Conservation (phyloP, 345 rosid genomes). For the Heritiera fomes region DNA sequence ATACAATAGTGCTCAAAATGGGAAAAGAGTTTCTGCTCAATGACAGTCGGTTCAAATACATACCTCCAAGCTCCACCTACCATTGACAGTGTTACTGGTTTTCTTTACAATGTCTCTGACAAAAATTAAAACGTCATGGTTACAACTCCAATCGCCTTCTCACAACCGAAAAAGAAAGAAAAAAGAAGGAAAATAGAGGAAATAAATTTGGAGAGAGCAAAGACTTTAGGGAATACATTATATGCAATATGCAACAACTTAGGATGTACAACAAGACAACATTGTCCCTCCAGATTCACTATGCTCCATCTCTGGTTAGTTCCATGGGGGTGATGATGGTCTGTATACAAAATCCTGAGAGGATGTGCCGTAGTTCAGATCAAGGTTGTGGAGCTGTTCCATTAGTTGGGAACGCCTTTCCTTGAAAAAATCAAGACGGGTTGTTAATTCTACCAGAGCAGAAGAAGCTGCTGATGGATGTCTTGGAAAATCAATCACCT, state of each 20-base stretch:
- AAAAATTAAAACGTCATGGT: slow-evolving; percentile 26
- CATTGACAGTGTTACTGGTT: slow-evolving; percentile 21
- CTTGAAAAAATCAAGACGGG: slow-evolving; percentile 98
- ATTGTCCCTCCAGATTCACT: slow-evolving; percentile 8
- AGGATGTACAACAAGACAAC: slow-evolving; percentile 53
- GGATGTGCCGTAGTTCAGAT: slow-evolving; percentile 80
- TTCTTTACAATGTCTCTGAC: slow-evolving; percentile 26
- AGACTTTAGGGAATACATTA: slow-evolving; percentile 30
- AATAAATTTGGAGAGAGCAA: not conserved
- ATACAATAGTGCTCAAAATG: slow-evolving; percentile 15
- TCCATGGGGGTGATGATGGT: slow-evolving; percentile 97
- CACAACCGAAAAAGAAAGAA: slow-evolving; percentile 17
- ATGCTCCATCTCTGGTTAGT: slow-evolving; percentile 35
- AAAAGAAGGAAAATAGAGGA: not conserved
- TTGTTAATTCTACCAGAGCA: slow-evolving; percentile 87
- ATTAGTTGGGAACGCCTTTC: slow-evolving; percentile 96
- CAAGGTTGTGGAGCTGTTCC: slow-evolving; percentile 97
- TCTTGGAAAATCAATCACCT: slow-evolving; percentile 76
- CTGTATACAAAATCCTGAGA: slow-evolving; percentile 81
- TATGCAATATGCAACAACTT: slow-evolving; percentile 35
- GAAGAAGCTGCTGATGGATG: slow-evolving; percentile 81
- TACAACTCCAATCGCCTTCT: slow-evolving; percentile 31
- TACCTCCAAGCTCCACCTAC: slow-evolving; percentile 16
- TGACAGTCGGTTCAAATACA: not conserved
- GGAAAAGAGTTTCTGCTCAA: not conserved